These are phyloP conservation scores for Coemansia sp. DNA, from an alignment of 192 early-diverging fungal species.

Conservation along the genomic window DNA sequence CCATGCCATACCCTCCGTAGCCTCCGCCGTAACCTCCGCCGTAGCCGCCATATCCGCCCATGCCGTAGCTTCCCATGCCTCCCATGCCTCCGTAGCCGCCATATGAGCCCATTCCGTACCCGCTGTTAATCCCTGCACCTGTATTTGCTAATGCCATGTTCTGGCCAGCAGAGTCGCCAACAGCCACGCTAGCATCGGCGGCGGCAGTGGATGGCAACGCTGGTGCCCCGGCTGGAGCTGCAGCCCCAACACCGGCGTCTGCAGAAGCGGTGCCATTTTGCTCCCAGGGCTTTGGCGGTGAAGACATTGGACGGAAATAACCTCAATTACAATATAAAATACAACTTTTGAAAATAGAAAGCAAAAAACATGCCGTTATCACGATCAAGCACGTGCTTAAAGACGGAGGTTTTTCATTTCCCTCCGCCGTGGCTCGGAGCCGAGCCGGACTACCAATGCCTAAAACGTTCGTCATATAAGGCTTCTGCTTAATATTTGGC, in stretches of 20 bases:
- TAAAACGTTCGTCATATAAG: not conserved
- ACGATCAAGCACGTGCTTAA: not conserved
- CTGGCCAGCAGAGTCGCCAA: conserved; percentile 5
- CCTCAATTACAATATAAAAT: not conserved
- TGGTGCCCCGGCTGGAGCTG: conserved; percentile 9
- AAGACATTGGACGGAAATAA: conserved; percentile 19
- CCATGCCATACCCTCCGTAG: conserved; percentile 26
- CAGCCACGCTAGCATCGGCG: conserved; percentile 23
- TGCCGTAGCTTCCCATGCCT: conserved; percentile 16
- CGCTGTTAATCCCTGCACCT: conserved; percentile 7
- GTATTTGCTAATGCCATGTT: conserved; percentile 1
- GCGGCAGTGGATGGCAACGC: conserved; percentile 27
- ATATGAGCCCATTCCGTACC: conserved; percentile 51
- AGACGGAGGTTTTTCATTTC: not conserved
- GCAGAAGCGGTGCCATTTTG: conserved; percentile 7
- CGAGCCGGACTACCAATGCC: not conserved
- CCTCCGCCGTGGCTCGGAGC: not conserved
- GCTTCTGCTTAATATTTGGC: no score
- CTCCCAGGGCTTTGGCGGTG: conserved; percentile 53
- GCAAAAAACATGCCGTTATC: not conserved
- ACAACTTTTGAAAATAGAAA: not conserved
- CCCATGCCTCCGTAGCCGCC: conserved; percentile 40
- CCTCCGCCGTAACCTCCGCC: conserved; percentile 18
- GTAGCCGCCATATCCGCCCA: conserved; percentile 25
- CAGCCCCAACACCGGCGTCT: not conserved